Evolutionary conservation across 1,284 basidiomycete genomes (phyloP).

Genomic region (Sparassis latifolia): DNA sequence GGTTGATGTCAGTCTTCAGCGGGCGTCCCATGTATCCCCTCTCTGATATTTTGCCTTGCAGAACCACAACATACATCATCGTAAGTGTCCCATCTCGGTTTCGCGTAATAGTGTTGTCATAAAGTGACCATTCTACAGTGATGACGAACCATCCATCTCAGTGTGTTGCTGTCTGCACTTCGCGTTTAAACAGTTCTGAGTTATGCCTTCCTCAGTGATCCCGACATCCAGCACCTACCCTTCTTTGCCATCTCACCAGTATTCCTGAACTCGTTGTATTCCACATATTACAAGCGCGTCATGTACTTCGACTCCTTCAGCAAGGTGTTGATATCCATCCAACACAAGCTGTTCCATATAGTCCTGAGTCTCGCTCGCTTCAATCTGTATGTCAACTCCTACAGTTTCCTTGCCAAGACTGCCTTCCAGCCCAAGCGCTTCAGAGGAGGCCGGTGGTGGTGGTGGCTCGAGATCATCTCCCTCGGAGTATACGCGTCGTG

Average conservation of each 20-base stretch:
- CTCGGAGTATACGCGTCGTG: constrained; percentile 77
- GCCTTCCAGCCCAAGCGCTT: constrained; percentile 54
- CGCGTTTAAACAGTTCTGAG: not conserved
- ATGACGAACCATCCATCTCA: constrained; percentile 98
- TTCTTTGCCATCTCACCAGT: constrained; percentile 92
- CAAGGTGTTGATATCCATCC: constrained; percentile 64
- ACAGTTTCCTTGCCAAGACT: constrained; percentile 65
- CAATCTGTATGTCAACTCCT: constrained; percentile 92
- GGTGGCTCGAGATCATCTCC: constrained; percentile 63
- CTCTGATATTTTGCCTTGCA: constrained; percentile 23
- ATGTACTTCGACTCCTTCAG: constrained; percentile 77
- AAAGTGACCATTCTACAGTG: constrained; percentile 40
- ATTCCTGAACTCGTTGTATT: constrained; percentile 85
- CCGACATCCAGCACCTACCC: constrained; percentile 93
- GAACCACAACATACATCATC: constrained; percentile 98
- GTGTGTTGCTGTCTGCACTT: constrained; percentile 36
- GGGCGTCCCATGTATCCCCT: not conserved
- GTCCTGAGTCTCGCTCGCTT: constrained; percentile 91
- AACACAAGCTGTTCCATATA: constrained; percentile 93
- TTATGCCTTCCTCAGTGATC: constrained; percentile 57
- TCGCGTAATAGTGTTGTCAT: constrained; percentile 1
- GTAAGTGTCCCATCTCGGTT: constrained; percentile 36
- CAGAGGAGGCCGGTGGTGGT: constrained; percentile 64
- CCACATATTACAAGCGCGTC: constrained; percentile 90
- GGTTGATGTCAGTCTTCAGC: constrained; percentile 72